A percentile compares a stretch with the other conserved stretches of the same genome.
These are phyloP conservation scores for Punctularia strigosozonata DNA, from an alignment of 768 basidiomycete genomes.

Conservation along the genomic window DNA sequence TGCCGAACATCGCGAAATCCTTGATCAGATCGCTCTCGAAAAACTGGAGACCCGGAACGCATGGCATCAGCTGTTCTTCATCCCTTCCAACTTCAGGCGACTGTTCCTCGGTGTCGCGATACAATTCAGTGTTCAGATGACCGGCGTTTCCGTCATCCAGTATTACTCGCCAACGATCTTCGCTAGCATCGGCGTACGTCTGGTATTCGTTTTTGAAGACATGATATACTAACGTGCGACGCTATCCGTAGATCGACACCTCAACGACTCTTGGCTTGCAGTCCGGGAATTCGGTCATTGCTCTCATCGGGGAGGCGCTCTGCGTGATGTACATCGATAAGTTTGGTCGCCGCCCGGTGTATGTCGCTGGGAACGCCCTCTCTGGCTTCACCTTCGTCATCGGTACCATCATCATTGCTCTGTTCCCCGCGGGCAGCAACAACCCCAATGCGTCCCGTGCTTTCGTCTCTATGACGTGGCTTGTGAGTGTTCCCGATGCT, in stretches of 20 bases:
- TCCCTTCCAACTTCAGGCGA: slow-evolving; percentile 33
- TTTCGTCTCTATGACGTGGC: slow-evolving; percentile 16
- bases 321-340: slow-evolving; percentile 16
- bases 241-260: too few relatives aligned
- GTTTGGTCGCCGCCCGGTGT: slow-evolving; percentile 11
- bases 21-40: slow-evolving; percentile 11
- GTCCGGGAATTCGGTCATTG: slow-evolving; percentile 42
- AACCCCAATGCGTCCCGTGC: slow-evolving; percentile 13
- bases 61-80: slow-evolving; percentile 28
- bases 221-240: slow-evolving; percentile 29
- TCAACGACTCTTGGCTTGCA: slow-evolving; percentile 34
- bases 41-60: slow-evolving; percentile 10
- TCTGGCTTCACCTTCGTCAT: slow-evolving; percentile 14
- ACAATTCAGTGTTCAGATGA: slow-evolving; percentile 39
- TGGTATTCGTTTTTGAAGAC: slow-evolving; percentile 20
- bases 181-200: slow-evolving; percentile 2
- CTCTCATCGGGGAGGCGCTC: slow-evolving; percentile 34
- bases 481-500: slow-evolving; percentile 7
- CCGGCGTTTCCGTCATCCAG: slow-evolving; percentile 43
- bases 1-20: slow-evolving; percentile 13
- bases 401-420: slow-evolving; percentile 13
- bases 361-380: slow-evolving; percentile 14
- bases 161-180: slow-evolving; percentile 30
- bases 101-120: slow-evolving; percentile 26
- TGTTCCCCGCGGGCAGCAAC: slow-evolving; percentile 11